Conservation (phyloP, 345 rosid species). For the Citrus sinensis region DVS_A1.0 CM039161.1:2589001-2589500, state of each 20-base stretch:
- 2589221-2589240: conserved; percentile 74
- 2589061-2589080: conserved; percentile 19
- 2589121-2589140: conserved; percentile 21
- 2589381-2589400: conserved; percentile 36
- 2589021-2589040: conserved; percentile 16
- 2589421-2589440: conserved; percentile 70
- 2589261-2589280: conserved; percentile 82
- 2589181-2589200: conserved; percentile 36
- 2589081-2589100: conserved; percentile 18
- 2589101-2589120: conserved; percentile 21
- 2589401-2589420: conserved; percentile 67
- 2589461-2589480: conserved; percentile 87
- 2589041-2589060: conserved; percentile 24
- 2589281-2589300: conserved; percentile 32
- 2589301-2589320: conserved; percentile 23
- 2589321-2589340: conserved; percentile 20
- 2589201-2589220: conserved; percentile 72
- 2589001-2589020: conserved; percentile 18
- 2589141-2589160: conserved; percentile 16
- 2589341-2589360: conserved; percentile 12
- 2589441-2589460: conserved; percentile 97
- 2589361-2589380: conserved; percentile 12
- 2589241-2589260: conserved; percentile 92
- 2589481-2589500: conserved; percentile 86
- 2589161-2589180: conserved; percentile 40